phyloP scores from a whole-genome alignment of 1,284 basidiomycete genomes.

The Irpex lacteus region DNA sequence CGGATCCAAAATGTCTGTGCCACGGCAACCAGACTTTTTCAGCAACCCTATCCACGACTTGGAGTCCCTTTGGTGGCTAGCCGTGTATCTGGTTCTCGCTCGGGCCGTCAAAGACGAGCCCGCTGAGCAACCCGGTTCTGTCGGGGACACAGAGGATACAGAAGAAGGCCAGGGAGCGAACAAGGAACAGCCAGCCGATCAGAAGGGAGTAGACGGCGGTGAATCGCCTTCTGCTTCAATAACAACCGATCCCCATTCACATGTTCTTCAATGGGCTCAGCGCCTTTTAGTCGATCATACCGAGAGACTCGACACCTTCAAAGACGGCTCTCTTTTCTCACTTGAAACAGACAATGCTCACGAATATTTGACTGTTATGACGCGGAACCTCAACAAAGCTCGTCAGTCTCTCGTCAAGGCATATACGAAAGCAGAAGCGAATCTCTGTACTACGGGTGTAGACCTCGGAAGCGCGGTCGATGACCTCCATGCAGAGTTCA shows the following conservation, averaged over 20 bases:
- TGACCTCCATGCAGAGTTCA: neutral
- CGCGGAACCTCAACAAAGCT: neutral
- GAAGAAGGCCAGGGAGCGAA: too few relatives aligned
- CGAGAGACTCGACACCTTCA: neutral
- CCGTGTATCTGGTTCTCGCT: neutral
- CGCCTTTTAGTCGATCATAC: neutral
- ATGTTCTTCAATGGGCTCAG: neutral
- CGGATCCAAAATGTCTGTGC: too few relatives aligned
- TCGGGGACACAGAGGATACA: too few relatives aligned
- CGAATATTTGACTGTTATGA: neutral
- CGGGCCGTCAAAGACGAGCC: neutral
- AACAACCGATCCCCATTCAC: too few relatives aligned
- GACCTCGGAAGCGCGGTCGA: neutral
- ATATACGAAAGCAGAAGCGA: neutral
- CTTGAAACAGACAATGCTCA: neutral
- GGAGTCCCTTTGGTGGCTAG: conserved; percentile 4
- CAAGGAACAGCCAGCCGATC: too few relatives aligned
- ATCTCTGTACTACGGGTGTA: neutral
- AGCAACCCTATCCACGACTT: conserved; percentile 1
- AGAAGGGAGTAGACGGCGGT: too few relatives aligned
- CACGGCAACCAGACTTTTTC: neutral
- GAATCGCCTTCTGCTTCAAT: too few relatives aligned
- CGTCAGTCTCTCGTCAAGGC: neutral
- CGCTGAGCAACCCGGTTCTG: neutral
- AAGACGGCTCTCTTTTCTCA: neutral